Base-by-base conservation (phyloP, 2,329 filamentous ascomycete species). In the Cryphonectria japonica region DNA sequence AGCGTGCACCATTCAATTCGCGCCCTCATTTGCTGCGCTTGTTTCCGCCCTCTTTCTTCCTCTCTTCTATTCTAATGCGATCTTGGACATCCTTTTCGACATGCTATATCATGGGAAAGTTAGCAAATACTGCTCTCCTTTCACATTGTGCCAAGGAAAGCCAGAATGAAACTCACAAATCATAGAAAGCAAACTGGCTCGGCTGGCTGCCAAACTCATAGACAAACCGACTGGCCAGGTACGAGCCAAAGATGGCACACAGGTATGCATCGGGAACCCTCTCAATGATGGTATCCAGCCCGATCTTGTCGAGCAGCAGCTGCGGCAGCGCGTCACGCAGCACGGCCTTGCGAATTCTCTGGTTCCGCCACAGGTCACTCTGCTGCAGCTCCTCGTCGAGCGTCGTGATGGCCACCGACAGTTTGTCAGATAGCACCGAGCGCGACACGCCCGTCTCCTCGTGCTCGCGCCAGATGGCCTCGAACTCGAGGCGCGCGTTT, bases 141-240 rank as follows among this genome's bases (percentile, higher is more conserved):
- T 57, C 13, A 6, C n/a, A 61, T 46, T 66, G 41, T 61, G 41
- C 19, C n/a, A n/a, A 14, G 69, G 14, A 13, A 46, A 16, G n/a
- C 16, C 4, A 32, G 34, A 34, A 6, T 34, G 46, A 63, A 72
- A 92, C 92, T 89, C 85, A 95, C 93, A 98, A 99, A 80, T 97
- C 94, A 83, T 97, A 99, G 87, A 99, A 99, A 54, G 95, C 94
- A 84, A 99, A 98, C 78, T 98, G 95, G 84, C 92, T 96, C 6
- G 96, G 95, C 75, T 89, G 91, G 80, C 94, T 95, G 78, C 96
- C 96, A 80, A 95, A 96, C 80, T 97, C 90, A 82, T 99, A 99
- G 57, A 99, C 94, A 80, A 99, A 99, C 60, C 96, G 92, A 78
- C 93, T 97, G 65, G 96, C 95, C 75, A 99, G 86, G 83, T 95